These are phyloP conservation scores for Candida railenensis DNA, from an alignment of 805 yeast genomes.

Conservation along the genomic window DNA sequence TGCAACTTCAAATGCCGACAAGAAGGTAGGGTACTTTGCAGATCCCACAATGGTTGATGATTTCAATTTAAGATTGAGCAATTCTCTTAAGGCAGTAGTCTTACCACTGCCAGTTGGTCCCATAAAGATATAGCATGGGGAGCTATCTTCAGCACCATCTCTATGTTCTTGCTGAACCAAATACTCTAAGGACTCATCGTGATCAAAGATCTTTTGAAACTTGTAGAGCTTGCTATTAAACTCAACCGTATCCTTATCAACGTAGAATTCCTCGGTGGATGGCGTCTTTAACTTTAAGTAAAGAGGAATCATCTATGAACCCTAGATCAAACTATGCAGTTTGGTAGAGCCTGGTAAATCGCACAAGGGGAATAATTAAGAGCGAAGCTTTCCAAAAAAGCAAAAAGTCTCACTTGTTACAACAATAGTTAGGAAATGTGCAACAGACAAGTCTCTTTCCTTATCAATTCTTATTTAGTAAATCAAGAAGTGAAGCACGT, in stretches of 20 bases:
- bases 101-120: constrained; percentile 35
- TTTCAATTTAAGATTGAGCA: constrained; percentile 14
- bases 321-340: no score
- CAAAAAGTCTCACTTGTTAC: no score
- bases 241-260: constrained; percentile 14
- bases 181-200: constrained; percentile 8
- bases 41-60: constrained; percentile 5
- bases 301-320: constrained; percentile 17
- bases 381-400: no score
- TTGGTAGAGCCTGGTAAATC: no score
- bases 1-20: constrained; percentile 30
- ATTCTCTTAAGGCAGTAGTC: constrained; percentile 24
- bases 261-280: constrained; percentile 10
- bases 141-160: constrained; percentile 1
- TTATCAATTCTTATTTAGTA: no score
- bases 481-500: no score
- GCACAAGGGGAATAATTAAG: no score
- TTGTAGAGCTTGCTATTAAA: constrained; percentile 20
- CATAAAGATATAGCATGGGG: constrained; percentile 19
- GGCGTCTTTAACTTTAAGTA: constrained; percentile 24
- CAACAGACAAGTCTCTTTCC: no score
- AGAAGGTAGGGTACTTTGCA: constrained; percentile 5
- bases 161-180: constrained; percentile 8
- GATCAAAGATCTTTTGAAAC: constrained; percentile 18
- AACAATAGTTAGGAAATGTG: no score